Conservation (phyloP, 2,329 filamentous ascomycete genomes). For the Amylocarpus encephaloides region DNA sequence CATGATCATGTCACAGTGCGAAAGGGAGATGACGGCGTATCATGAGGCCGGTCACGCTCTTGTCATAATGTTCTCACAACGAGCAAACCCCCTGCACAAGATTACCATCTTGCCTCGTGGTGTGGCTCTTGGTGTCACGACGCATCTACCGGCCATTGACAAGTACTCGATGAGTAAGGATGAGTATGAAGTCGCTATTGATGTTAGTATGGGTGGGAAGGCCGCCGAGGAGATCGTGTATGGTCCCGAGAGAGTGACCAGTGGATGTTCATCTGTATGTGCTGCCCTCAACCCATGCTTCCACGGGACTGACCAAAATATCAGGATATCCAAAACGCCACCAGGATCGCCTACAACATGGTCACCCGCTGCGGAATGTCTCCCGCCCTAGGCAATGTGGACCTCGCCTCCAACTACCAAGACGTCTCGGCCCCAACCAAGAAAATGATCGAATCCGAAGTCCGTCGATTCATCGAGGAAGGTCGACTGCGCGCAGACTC, state of each 20-base stretch:
- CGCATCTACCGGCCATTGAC: constrained; percentile 83
- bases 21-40: constrained; percentile 93
- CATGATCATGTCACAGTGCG: constrained; percentile 84
- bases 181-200: constrained; percentile 75
- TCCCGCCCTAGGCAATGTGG: constrained; percentile 78
- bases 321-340: constrained; percentile 75
- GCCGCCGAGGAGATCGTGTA: constrained; percentile 89
- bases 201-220: constrained; percentile 77
- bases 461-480: constrained; percentile 77
- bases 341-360: constrained; percentile 76
- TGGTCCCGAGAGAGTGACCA: constrained; percentile 84
- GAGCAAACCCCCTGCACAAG: constrained; percentile 80
- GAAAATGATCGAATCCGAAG: constrained; percentile 79
- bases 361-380: constrained; percentile 90
- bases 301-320: constrained; percentile 30
- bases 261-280: constrained; percentile 72
- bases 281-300: constrained; percentile 1
- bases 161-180: constrained; percentile 83
- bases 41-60: constrained; percentile 95
- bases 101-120: constrained; percentile 94
- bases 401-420: constrained; percentile 75
- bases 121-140: constrained; percentile 77
- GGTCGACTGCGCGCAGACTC: constrained; percentile 66
- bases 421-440: constrained; percentile 81
- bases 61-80: constrained; percentile 72